Base-by-base conservation (phyloP, 2,329 filamentous ascomycete species). In the Cyphellophora europaea region DNA sequence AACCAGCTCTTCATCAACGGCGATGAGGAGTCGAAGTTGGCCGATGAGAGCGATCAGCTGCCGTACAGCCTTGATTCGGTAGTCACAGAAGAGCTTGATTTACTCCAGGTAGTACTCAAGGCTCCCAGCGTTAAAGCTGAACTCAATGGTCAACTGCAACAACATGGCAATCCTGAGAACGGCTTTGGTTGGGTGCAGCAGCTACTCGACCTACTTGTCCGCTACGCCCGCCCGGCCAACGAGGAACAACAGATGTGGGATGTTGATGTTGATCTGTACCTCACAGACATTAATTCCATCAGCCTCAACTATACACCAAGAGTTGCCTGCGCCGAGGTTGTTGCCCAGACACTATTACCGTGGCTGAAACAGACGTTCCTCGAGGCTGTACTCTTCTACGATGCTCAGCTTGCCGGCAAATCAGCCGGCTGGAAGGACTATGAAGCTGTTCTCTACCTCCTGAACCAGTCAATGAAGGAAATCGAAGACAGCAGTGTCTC, bases 221-320 rank as follows among this genome's bases (percentile, higher is more conserved):
- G 79, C 1, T 96, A 93, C 59, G 81, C 87, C 10, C 85, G 89
- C 46, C 93, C 98, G 49, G 88, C 83, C 2, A 79, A 77, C 17
- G 91, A 98, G 57, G 91, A 96, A 53, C 86, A 95, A 61, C 86
- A 84, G 5, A 63, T 98, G 6, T 98, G 91, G 91, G 86, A 95
- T 49, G 86, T 95, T 43, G 91, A 98, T 57, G 82, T 93, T 48
- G 96, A 93, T 39, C 73, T 98, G 2, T 98, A 93, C 59, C 70
- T 98, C 30, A 89, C 87, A 1, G 91, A 98, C 59, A 89, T 96
- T 62, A 89, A 86, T 2, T 89, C 87, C 2, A 82, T 95, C 12
- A 94, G 87, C 10, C 84, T 88, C 19, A 96, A 96, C 58, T 98
- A 96, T 62, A 95, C 91, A 0, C 84, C 91, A 11, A 78, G 91